Evolutionary conservation across 139 green algal species (phyloP).

Genomic region (Chlorella sorokiniana): DNA sequence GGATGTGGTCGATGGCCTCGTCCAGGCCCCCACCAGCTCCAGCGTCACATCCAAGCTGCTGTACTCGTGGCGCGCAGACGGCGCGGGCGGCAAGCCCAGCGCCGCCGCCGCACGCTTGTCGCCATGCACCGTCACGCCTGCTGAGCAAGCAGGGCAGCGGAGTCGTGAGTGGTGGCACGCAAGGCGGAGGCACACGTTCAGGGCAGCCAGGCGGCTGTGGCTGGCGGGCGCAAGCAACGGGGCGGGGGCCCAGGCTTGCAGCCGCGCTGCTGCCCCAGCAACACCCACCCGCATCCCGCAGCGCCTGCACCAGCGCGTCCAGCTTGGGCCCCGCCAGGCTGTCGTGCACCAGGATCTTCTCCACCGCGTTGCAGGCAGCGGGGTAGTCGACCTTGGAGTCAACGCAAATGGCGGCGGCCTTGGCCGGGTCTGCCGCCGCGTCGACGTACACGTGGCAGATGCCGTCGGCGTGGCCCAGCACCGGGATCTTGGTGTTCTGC

Average conservation of each 20-base stretch:
- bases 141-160: neutral
- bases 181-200: too few relatives aligned
- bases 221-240: neutral
- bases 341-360: conserved; percentile 89
- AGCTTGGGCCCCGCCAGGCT: conserved; percentile 47
- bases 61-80: conserved; percentile 87
- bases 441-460: conserved; percentile 99
- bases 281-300: conserved; percentile 60
- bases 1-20: conserved; percentile 92
- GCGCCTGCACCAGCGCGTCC: conserved; percentile 54
- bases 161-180: neutral
- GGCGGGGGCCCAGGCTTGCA: neutral
- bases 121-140: conserved; percentile 67
- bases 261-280: neutral
- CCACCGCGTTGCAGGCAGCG: conserved; percentile 97
- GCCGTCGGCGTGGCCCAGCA: conserved; percentile 97
- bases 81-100: conserved; percentile 62
- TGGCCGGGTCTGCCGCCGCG: conserved; percentile 62
- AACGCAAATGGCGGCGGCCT: conserved; percentile 70
- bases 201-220: neutral
- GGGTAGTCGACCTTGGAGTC: conserved; percentile 98
- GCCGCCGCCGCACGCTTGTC: conserved; percentile 47
- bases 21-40: conserved; percentile 85
- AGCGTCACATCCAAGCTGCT: conserved; percentile 78
- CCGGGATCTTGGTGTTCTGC: conserved; percentile 95